These are phyloP conservation scores for Areca catechu DNA, from an alignment of 176 grass and related monocot genomes.

Conservation along the genomic window DNA sequence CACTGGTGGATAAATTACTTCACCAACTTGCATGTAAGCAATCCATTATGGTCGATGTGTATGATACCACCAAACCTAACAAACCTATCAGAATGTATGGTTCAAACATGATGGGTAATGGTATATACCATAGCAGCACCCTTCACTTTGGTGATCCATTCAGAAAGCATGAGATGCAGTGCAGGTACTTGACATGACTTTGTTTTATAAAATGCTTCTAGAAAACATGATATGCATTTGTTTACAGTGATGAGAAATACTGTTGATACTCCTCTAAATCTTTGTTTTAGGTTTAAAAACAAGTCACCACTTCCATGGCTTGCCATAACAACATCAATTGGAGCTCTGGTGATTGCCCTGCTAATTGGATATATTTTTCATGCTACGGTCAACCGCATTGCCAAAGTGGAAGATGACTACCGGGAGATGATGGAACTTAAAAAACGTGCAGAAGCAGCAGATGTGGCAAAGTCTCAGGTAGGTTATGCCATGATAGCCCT, in stretches of 20 bases:
- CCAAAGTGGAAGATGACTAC: constrained; percentile 89
- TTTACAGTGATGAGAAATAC: neutral
- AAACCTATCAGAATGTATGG: constrained; percentile 84
- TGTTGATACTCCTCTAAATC: no score
- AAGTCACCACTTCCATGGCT: constrained; percentile 59
- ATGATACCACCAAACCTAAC: constrained; percentile 62
- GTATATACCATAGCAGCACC: constrained; percentile 48
- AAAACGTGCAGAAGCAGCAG: constrained; percentile 71
- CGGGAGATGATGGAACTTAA: constrained; percentile 67
- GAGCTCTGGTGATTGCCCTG: constrained; percentile 61
- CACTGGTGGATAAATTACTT: constrained; percentile 84
- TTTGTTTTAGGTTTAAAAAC: constrained; percentile 52
- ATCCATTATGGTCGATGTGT: constrained; percentile 88
- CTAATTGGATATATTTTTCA: constrained; percentile 63
- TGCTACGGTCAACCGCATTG: constrained; percentile 64
- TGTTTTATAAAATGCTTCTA: neutral
- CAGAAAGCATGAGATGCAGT: constrained; percentile 96
- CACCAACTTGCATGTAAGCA: constrained; percentile 86
- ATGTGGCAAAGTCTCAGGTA: constrained; percentile 92
- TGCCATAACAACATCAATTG: constrained; percentile 62
- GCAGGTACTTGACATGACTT: constrained; percentile 54
- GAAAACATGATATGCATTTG: neutral
- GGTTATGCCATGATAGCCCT: neutral
- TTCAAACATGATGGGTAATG: constrained; percentile 30
- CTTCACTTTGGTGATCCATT: constrained; percentile 90